Evolutionary conservation across 768 basidiomycete species (phyloP), one percentile per base, ranked within the genome.

Genomic region (Boletellus ananas): DNA sequence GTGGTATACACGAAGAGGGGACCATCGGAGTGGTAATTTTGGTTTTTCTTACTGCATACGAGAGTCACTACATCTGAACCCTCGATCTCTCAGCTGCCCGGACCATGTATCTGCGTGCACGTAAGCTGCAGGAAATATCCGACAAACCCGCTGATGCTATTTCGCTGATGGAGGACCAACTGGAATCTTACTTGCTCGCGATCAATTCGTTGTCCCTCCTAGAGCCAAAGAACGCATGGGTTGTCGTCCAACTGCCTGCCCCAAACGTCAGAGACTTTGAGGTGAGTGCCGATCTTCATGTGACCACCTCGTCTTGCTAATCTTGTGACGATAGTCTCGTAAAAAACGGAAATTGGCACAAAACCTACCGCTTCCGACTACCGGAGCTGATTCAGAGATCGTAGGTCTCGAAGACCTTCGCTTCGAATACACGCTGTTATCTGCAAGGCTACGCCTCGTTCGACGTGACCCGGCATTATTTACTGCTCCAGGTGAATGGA

Each of bases 31-130:
- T 65, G 96, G 95, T 94, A 66, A 68, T 82, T 75, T 54, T 51
- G 27, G 35, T 31, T 36, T 62, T 46, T 46, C 21, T 51, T 49
- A 34, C 49, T 44, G 47, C 49, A 53, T 31, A 47, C 35, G 29
- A 29, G 31, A 38, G 41, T 40, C 52, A 50, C 23, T 12, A 10
- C 54, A 56, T 58, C 58, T 60, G 55, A 64, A 58, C 64, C 66
- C 64, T 58, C 47, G 49, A 45, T 55, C 45, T 50, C 43, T 31
- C 62, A 97, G 95, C 94, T 48, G 90, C 90, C 14, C 77, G 87
- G 45, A 84, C 84, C 10, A 96, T 98, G 94, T 97, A 94, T 67
- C 89, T 90, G 59, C 85, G 92, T 47, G 92, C 88, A 18, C 76
- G 85, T 55, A 88, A 92, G 62, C 70, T 98, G 9, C 82, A 79